Evolutionary conservation across 495 filamentous ascomycete genomes (phyloP).

Genomic region (Niebla homalea): DNA sequence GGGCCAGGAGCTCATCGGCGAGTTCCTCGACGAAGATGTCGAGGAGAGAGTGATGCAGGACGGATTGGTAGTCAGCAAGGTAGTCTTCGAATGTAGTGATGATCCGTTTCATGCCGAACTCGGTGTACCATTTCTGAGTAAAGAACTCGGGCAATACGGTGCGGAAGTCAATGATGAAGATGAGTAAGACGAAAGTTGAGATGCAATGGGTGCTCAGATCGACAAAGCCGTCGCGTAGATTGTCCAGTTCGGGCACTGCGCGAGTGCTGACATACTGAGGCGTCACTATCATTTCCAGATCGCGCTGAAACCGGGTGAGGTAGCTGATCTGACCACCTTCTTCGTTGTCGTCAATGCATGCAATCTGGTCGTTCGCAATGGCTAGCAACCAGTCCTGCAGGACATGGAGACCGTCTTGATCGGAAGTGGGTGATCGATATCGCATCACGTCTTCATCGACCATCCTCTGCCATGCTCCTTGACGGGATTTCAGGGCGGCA

Average conservation of each 20-base stretch:
- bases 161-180: conserved; percentile 79
- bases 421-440: conserved; percentile 43
- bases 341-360: conserved; percentile 81
- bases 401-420: conserved; percentile 66
- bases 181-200: conserved; percentile 62
- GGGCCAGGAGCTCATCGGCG: conserved; percentile 72
- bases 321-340: conserved; percentile 60
- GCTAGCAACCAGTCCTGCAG: conserved; percentile 90
- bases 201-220: conserved; percentile 88
- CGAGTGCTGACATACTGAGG: conserved; percentile 62
- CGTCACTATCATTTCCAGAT: conserved; percentile 65
- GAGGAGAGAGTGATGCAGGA: conserved; percentile 70
- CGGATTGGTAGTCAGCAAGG: conserved; percentile 64
- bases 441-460: conserved; percentile 73
- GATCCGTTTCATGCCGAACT: conserved; percentile 75
- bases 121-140: conserved; percentile 74
- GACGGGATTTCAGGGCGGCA: conserved; percentile 63
- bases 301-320: conserved; percentile 65
- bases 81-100: conserved; percentile 90
- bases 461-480: conserved; percentile 72
- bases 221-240: conserved; percentile 77
- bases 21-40: conserved; percentile 87
- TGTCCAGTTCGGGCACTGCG: conserved; percentile 55
- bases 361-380: conserved; percentile 97
- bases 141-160: conserved; percentile 77